phyloP scores from a whole-genome alignment of 768 basidiomycete species.

The Kwoniella mangroviensis region DNA sequence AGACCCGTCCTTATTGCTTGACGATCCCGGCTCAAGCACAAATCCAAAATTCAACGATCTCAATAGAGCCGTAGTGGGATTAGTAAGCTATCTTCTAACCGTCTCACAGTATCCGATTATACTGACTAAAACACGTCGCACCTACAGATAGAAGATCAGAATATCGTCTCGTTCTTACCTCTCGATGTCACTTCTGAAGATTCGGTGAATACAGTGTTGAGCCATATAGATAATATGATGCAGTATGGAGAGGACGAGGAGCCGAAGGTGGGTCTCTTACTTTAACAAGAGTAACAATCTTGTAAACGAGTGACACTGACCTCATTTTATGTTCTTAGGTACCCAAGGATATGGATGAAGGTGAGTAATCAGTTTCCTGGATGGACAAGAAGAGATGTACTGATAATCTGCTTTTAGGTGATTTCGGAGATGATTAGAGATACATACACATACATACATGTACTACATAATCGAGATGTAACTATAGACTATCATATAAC shows the following conservation, averaged over 20 bases:
- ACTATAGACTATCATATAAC: background rate
- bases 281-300: too few relatives aligned
- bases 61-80: slow-evolving; percentile 91
- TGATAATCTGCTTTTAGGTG: slow-evolving; percentile 26
- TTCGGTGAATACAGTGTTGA: slow-evolving; percentile 85
- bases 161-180: slow-evolving; percentile 93
- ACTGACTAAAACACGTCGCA: background rate
- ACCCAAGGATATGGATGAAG: slow-evolving; percentile 89
- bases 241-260: slow-evolving; percentile 99
- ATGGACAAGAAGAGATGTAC: background rate
- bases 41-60: slow-evolving; percentile 87
- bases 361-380: slow-evolving; percentile 30
- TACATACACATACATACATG: slow-evolving; percentile 4
- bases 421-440: slow-evolving; percentile 42
- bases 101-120: background rate
- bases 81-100: slow-evolving; percentile 65
- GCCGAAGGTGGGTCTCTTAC: slow-evolving; percentile 77
- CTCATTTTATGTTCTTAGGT: slow-evolving; percentile 54
- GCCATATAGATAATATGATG: slow-evolving; percentile 97
- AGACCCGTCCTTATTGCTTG: slow-evolving; percentile 80
- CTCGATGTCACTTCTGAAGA: slow-evolving; percentile 88
- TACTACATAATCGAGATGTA: background rate
- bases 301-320: background rate
- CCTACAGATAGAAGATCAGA: slow-evolving; percentile 92
- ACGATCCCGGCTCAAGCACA: slow-evolving; percentile 61